Evolutionary conservation across 768 basidiomycete species (phyloP).

Genomic region (Trametes gibbosa): DNA sequence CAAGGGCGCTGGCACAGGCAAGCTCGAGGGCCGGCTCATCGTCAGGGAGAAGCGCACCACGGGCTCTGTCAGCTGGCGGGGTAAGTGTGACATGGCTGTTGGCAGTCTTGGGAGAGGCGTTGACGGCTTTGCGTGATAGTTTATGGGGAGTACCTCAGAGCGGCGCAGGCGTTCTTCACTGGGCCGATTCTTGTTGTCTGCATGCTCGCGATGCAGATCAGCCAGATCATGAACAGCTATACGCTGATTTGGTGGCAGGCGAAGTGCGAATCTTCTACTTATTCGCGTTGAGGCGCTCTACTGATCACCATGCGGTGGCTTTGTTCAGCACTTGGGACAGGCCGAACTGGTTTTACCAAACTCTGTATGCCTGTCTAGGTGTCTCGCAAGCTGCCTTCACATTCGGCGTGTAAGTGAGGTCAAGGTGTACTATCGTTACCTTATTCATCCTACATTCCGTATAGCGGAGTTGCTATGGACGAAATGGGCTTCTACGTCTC

Average conservation of each 20-base stretch:
- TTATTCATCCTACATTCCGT: background rate
- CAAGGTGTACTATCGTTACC: background rate
- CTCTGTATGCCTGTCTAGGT: conserved; percentile 60
- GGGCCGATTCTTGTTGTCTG: conserved; percentile 49
- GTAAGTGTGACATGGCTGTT: conserved; percentile 28
- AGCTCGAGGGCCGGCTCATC: conserved; percentile 64
- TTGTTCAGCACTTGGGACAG: conserved; percentile 41
- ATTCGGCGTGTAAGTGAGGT: conserved; percentile 47
- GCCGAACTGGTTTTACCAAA: conserved; percentile 61
- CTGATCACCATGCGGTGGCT: background rate
- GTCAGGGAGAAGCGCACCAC: conserved; percentile 63
- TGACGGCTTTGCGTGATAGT: conserved; percentile 36
- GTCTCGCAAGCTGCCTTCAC: conserved; percentile 57
- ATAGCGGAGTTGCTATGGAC: conserved; percentile 53
- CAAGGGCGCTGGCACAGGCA: conserved; percentile 53
- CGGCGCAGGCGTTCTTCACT: conserved; percentile 51
- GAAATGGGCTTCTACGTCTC: conserved; percentile 59
- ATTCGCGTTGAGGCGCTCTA: background rate
- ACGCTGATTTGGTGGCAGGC: conserved; percentile 73
- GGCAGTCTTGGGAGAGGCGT: background rate
- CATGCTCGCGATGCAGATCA: conserved; percentile 57
- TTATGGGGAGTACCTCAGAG: conserved; percentile 55
- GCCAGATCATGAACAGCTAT: conserved; percentile 60
- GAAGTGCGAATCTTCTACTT: conserved; percentile 38
- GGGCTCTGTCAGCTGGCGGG: conserved; percentile 53